Evolutionary conservation across 2,329 filamentous ascomycete species (phyloP).

Genomic region (Parastagonospora avenae): DNA sequence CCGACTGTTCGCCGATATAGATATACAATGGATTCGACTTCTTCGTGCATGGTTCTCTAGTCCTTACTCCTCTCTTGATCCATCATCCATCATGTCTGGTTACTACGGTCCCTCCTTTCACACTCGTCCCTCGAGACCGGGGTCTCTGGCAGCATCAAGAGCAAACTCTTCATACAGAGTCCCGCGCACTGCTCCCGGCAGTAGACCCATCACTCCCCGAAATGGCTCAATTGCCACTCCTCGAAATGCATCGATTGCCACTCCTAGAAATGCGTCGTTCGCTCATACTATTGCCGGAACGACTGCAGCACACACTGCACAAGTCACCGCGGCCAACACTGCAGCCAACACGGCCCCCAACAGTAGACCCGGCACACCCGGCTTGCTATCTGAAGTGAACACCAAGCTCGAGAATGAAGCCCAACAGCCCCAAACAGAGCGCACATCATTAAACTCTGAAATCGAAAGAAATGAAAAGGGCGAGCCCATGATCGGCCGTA

Average conservation of each 20-base stretch:
- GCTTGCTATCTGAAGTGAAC: slow-evolving; percentile 17
- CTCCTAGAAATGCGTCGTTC: slow-evolving; percentile 16
- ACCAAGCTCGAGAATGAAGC: slow-evolving; percentile 12
- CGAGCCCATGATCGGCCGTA: slow-evolving; percentile 25
- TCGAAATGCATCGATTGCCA: slow-evolving; percentile 16
- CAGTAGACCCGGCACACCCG: slow-evolving; percentile 11
- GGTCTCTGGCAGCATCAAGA: slow-evolving; percentile 18
- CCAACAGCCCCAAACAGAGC: slow-evolving; percentile 1
- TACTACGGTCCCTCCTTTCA: slow-evolving; percentile 24
- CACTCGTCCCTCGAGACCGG: slow-evolving; percentile 12
- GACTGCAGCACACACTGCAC: slow-evolving; percentile 13
- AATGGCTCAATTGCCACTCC: slow-evolving; percentile 19
- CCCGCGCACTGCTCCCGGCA: slow-evolving; percentile 12
- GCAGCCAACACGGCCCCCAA: slow-evolving; percentile 17
- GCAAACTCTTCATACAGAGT: slow-evolving; percentile 18
- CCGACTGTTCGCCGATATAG: background rate
- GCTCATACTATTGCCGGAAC: slow-evolving; percentile 13
- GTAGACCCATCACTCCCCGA: slow-evolving; percentile 12
- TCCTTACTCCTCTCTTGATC: background rate
- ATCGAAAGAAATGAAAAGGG: slow-evolving; percentile 28
- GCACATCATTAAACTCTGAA: slow-evolving; percentile 18
- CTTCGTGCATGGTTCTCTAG: background rate
- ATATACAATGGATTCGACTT: background rate
- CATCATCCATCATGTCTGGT: slow-evolving; percentile 14
- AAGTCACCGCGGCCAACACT: slow-evolving; percentile 16